Base-by-base conservation (phyloP, 1,139 yeast genomes). In the Magnusiomyces suaveolens region DNA sequence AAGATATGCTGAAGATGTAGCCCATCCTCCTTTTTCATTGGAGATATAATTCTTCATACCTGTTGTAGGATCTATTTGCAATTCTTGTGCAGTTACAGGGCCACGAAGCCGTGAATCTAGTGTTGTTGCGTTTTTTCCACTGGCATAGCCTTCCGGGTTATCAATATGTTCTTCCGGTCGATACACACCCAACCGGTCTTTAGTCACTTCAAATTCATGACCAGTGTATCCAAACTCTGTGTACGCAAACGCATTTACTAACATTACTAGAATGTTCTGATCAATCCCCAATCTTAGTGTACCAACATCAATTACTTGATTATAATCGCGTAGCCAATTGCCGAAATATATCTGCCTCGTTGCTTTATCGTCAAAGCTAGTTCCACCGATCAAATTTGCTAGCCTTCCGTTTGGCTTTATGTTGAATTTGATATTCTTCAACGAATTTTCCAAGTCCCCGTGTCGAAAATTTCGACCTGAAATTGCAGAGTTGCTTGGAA, bases 161-260 rank as follows among this genome's bases (percentile, higher is more conserved):
- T 63, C 66, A 46, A 63, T 63, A 48, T 63, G 66, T 46, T 63
- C 66, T 43, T 63, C 66, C 18, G 66, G 63, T 10, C 66, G 52
- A 50, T 63, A 63, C 16, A 56, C 59, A 1, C 66, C 66, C 1
- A 63, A 60, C 12, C 63, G 52, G 24, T 64, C 64, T n/a, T 56
- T 57, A 10, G 65, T 63, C 36, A 63, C 64, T 55, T 63, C 66
- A 51, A 62, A 63, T 52, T 63, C 66, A 48, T 60, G 63, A 32
- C 65, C 63, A 10, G 64, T 64, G 33, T 63, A 63, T 24, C 66
- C 66, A 54, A 63, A 63, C 39, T 63, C 59, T 50, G 60, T 56
- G 51, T 62, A 61, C 1, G 63, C 60, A 57, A 63, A 54, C 32
- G 63, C 56, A 64, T 65, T 61, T n/a, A 63, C 57, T 23, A 62